These are phyloP conservation scores for Aspergillus terreus DNA, from an alignment of 2,329 filamentous ascomycete genomes.

Conservation along the genomic window DNA sequence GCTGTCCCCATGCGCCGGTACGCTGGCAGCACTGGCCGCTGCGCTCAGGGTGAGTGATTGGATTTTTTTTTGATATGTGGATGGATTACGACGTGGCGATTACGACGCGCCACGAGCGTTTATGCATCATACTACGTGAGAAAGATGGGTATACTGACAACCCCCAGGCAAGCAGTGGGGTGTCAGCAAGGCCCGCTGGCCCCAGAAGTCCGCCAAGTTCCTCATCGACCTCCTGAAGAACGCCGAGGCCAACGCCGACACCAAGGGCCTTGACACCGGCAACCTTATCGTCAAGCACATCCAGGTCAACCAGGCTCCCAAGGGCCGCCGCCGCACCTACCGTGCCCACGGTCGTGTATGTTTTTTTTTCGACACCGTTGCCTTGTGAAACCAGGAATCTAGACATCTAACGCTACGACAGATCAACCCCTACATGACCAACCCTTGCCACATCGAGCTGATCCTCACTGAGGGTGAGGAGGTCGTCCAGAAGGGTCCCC, in stretches of 20 bases:
- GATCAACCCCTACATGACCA: conserved; percentile 99
- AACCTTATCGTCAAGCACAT: conserved; percentile 99
- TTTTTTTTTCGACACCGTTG: conserved; percentile 43
- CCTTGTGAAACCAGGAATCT: neutral
- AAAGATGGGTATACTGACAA: conserved; percentile 3
- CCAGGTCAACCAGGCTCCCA: conserved; percentile 99
- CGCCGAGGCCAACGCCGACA: conserved; percentile 93
- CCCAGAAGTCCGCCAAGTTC: conserved; percentile 98
- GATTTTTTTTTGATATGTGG: neutral
- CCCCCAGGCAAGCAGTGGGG: conserved; percentile 92
- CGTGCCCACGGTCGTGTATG: conserved; percentile 99
- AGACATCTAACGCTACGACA: conserved; percentile 37
- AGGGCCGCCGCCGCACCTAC: conserved; percentile 99
- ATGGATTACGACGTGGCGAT: neutral
- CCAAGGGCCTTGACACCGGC: conserved; percentile 94
- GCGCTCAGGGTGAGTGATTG: conserved; percentile 83
- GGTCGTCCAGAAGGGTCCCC: conserved; percentile 83
- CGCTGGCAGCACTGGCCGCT: conserved; percentile 90
- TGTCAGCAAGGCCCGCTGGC: conserved; percentile 97
- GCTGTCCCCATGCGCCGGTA: conserved; percentile 98
- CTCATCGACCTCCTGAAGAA: conserved; percentile 96
- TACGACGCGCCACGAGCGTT: neutral
- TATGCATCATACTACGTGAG: neutral
- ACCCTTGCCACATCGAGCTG: conserved; percentile 99
- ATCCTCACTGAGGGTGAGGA: conserved; percentile 98